A percentile compares a stretch with the other conserved stretches of the same genome.
Conservation (phyloP, 352 stramenopile genomes). For the Peronosclerospora sorghi region DNA sequence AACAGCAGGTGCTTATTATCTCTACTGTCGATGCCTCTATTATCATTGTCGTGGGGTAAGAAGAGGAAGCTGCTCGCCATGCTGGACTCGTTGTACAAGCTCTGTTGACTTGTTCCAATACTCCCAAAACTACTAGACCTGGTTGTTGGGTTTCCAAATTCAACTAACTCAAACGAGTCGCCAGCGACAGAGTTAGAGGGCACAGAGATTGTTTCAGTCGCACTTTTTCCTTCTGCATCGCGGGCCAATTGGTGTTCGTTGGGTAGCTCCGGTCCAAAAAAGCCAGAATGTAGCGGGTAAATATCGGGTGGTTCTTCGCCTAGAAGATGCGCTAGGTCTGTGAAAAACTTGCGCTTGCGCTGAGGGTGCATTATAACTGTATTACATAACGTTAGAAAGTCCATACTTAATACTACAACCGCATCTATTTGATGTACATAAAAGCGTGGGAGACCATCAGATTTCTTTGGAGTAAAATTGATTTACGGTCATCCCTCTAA, state of each 20-base stretch:
- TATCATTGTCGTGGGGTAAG: constrained; percentile 16
- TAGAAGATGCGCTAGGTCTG: constrained; percentile 40
- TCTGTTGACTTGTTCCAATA: constrained; percentile 22
- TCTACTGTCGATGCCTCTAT: constrained; percentile 6
- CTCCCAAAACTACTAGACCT: constrained; percentile 2
- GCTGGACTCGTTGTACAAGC: constrained; percentile 31
- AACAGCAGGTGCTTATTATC: constrained; percentile 10
- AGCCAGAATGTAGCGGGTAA: constrained; percentile 21
- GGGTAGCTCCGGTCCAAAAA: constrained; percentile 17
- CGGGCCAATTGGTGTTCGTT: neutral
- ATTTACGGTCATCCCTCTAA: too few species aligned
- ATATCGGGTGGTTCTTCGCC: constrained; percentile 26
- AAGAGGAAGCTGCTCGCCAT: constrained; percentile 48
- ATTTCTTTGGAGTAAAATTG: too few species aligned
- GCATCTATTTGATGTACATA: too few species aligned
- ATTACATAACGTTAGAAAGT: too few species aligned
- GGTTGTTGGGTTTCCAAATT: constrained; percentile 20
- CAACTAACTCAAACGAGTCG: constrained; percentile 37
- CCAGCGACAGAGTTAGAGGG: constrained; percentile 15
- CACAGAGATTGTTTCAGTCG: neutral
- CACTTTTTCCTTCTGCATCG: constrained; percentile 2
- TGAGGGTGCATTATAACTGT: constrained; percentile 52
- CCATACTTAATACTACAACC: too few species aligned
- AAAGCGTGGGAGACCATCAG: too few species aligned
- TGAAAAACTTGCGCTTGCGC: constrained; percentile 76